Evolutionary conservation across 2,329 filamentous ascomycete species (phyloP).

Genomic region (Fusarium paranaense): DNA sequence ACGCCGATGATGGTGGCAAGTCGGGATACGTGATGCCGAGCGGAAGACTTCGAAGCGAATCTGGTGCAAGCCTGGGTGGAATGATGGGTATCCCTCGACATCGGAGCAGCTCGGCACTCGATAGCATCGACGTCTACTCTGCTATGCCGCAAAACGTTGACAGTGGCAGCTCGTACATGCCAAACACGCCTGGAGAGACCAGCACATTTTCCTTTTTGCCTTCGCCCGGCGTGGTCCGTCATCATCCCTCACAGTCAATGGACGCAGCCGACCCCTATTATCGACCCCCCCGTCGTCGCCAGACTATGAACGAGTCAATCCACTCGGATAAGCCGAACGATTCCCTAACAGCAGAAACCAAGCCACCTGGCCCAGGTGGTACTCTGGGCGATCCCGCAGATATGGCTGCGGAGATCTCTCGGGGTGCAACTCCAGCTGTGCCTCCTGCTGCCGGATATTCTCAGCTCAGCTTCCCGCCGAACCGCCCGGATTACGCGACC

Average conservation of each 20-base stretch:
- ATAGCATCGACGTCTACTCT: conserved; percentile 61
- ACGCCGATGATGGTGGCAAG: conserved; percentile 74
- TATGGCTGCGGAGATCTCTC: conserved; percentile 55
- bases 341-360: conserved; percentile 48
- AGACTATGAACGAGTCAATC: conserved; percentile 62
- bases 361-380: conserved; percentile 53
- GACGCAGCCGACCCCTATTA: conserved; percentile 84
- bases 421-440: conserved; percentile 57
- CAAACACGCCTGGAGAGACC: conserved; percentile 78
- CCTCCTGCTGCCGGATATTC: conserved; percentile 48
- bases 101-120: conserved; percentile 67
- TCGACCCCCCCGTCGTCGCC: conserved; percentile 80
- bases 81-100: conserved; percentile 58
- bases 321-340: conserved; percentile 47
- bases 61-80: conserved; percentile 68
- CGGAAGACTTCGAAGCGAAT: conserved; percentile 70
- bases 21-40: conserved; percentile 65
- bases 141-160: conserved; percentile 61
- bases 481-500: conserved; percentile 87
- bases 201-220: conserved; percentile 79
- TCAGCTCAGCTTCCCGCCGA: conserved; percentile 60
- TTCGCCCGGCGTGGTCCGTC: conserved; percentile 64
- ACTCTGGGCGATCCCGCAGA: conserved; percentile 54
- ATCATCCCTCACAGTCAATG: conserved; percentile 58
- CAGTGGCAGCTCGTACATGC: conserved; percentile 73